A percentile compares a stretch with the other conserved stretches of the same genome.
These are phyloP conservation scores for Lagerstroemia speciosa DNA, from an alignment of 345 rosid genomes.

Conservation along the genomic window DNA sequence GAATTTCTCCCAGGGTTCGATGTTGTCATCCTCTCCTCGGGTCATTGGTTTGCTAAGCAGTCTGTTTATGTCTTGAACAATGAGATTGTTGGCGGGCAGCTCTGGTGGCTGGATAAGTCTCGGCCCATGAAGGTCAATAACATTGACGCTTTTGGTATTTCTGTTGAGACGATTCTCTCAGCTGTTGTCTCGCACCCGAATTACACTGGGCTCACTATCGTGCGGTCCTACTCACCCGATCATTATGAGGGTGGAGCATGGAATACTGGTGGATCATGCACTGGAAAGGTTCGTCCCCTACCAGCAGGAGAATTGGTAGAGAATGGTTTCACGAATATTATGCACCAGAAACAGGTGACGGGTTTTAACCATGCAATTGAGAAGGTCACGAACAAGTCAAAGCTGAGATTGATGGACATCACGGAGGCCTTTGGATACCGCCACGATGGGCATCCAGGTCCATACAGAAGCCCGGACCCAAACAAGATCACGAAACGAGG, in stretches of 20 bases:
- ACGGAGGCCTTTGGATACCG: constrained; percentile 77
- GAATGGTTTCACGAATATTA: constrained; percentile 66
- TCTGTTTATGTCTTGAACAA: constrained; percentile 74
- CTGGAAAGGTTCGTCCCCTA: constrained; percentile 73
- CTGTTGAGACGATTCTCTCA: constrained; percentile 67
- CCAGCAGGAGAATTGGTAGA: constrained; percentile 51
- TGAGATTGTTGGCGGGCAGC: constrained; percentile 84
- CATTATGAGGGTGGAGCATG: constrained; percentile 97
- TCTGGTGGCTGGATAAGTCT: constrained; percentile 87
- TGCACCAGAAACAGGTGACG: constrained; percentile 72
- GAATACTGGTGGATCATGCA: constrained; percentile 98
- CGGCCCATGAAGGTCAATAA: constrained; percentile 67
- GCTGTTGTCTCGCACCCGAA: constrained; percentile 63
- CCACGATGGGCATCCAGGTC: constrained; percentile 97
- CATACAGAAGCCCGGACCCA: constrained; percentile 79
- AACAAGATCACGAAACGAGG: constrained; percentile 72
- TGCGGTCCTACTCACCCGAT: constrained; percentile 88
- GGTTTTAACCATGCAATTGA: constrained; percentile 48
- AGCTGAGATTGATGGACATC: constrained; percentile 75
- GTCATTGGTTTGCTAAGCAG: constrained; percentile 98
- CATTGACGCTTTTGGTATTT: constrained; percentile 78
- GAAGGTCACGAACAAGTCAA: constrained; percentile 36
- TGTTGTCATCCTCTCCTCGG: constrained; percentile 78
- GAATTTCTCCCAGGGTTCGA: constrained; percentile 58
- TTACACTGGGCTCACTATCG: constrained; percentile 66